phyloP scores from a whole-genome alignment of 441 rosid genomes.

The Adansonia grandidieri region DNA sequence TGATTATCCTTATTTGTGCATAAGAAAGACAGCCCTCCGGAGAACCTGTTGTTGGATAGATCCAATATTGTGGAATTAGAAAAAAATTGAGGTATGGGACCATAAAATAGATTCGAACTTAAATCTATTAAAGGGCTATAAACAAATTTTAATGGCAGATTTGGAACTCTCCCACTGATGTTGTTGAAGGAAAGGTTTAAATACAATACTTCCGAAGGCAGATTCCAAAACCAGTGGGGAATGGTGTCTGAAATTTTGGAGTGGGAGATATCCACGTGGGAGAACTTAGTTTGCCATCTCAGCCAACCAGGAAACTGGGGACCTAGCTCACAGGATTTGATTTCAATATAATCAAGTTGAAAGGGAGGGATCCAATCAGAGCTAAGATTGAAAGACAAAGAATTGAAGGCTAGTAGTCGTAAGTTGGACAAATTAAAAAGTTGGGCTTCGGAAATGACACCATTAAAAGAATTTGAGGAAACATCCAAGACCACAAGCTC shows the following conservation, averaged over 20 bases:
- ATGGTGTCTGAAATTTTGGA: constrained; percentile 15
- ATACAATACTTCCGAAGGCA: neutral
- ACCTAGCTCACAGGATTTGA: neutral
- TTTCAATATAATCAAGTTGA: neutral
- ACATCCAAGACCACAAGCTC: constrained; percentile 5
- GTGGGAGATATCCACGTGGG: constrained; percentile 15
- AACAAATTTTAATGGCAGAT: neutral
- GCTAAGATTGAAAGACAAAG: neutral
- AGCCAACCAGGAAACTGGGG: constrained; percentile 1
- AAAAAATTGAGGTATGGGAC: constrained; percentile 11
- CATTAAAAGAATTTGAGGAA: neutral
- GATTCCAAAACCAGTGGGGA: constrained; percentile 2
- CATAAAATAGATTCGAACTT: neutral
- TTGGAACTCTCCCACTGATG: constrained; percentile 2
- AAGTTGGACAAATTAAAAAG: neutral
- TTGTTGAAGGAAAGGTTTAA: constrained; percentile 14
- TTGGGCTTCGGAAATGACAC: neutral
- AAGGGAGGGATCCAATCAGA: neutral
- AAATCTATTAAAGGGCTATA: neutral
- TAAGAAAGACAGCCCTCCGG: no score
- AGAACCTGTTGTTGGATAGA: no score
- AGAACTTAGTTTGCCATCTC: neutral
- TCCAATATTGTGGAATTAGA: neutral
- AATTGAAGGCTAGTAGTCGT: neutral
- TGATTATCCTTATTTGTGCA: neutral